A percentile compares a stretch with the other conserved stretches of the same genome.
phyloP scores from a whole-genome alignment of 352 stramenopile genomes.

The Pythium oligandrum region DNA sequence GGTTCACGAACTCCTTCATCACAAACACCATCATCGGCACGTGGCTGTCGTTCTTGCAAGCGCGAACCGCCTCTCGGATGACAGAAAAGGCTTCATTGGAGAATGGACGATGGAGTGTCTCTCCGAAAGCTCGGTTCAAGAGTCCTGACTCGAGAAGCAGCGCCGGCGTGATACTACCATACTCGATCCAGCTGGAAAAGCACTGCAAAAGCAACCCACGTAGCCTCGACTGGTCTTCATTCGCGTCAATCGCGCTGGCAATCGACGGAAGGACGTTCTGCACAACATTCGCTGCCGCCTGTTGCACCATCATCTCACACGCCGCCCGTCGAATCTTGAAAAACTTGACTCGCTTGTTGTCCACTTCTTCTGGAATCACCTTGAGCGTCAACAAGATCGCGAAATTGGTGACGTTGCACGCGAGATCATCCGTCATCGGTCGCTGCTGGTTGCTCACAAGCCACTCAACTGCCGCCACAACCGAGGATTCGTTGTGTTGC shows the following conservation, averaged over 20 bases:
- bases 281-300: constrained; percentile 54
- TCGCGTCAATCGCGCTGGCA: constrained; percentile 48
- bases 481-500: constrained; percentile 37
- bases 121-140: constrained; percentile 53
- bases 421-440: constrained; percentile 33
- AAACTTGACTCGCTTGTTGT: constrained; percentile 79
- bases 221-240: constrained; percentile 36
- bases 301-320: constrained; percentile 66
- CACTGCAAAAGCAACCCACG: constrained; percentile 53
- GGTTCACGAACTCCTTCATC: constrained; percentile 73
- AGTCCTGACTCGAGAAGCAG: constrained; percentile 61
- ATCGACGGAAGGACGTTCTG: constrained; percentile 55
- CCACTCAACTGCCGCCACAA: constrained; percentile 68
- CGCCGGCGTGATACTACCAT: constrained; percentile 40
- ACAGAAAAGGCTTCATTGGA: constrained; percentile 48
- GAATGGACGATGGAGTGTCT: constrained; percentile 32
- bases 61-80: constrained; percentile 65
- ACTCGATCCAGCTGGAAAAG: constrained; percentile 74
- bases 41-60: constrained; percentile 45
- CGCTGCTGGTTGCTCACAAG: constrained; percentile 66
- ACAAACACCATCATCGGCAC: constrained; percentile 74
- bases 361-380: constrained; percentile 70
- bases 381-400: constrained; percentile 71
- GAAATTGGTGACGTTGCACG: constrained; percentile 60
- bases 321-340: constrained; percentile 54